Percentiles rank a stretch among this genome's conserved stretches.
Evolutionary conservation across 345 rosid species (phyloP).

Genomic region (Linum usitatissimum): DNA sequence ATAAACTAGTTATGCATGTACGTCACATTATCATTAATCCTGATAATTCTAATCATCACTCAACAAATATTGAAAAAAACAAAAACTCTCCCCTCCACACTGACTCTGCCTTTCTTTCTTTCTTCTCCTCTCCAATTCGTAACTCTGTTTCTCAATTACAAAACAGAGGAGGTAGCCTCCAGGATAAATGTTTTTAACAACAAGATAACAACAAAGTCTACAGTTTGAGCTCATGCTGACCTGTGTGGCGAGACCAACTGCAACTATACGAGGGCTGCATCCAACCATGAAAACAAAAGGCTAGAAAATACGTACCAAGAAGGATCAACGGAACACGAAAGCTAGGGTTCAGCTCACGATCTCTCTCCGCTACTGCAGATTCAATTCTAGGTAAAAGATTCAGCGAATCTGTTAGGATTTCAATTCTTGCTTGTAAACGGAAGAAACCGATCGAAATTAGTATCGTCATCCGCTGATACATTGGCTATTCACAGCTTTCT

Average conservation of each 20-base stretch:
- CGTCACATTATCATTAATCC: no score
- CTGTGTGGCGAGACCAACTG: constrained; percentile 70
- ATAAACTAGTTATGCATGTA: no score
- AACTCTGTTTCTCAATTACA: no score
- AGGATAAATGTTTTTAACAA: no score
- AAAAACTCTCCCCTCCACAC: no score
- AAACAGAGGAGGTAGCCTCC: no score
- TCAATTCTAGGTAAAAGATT: not conserved
- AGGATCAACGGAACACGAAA: not conserved
- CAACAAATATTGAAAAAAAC: no score
- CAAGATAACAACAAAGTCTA: not conserved
- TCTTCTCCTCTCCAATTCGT: no score
- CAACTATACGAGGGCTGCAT: constrained; percentile 86
- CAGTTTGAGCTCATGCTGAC: constrained; percentile 18
- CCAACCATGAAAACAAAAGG: constrained; percentile 38
- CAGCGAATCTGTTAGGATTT: not conserved
- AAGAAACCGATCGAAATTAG: not conserved
- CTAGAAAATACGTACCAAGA: not conserved
- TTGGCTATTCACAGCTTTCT: not conserved
- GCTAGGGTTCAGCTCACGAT: not conserved
- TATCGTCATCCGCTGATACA: not conserved
- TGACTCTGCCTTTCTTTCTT: no score
- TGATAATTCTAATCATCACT: no score
- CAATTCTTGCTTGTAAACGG: not conserved
- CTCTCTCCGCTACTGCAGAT: not conserved